Evolutionary conservation across 176 grass and related monocot genomes (phyloP).

Genomic region (Panicum miliaceum): DNA sequence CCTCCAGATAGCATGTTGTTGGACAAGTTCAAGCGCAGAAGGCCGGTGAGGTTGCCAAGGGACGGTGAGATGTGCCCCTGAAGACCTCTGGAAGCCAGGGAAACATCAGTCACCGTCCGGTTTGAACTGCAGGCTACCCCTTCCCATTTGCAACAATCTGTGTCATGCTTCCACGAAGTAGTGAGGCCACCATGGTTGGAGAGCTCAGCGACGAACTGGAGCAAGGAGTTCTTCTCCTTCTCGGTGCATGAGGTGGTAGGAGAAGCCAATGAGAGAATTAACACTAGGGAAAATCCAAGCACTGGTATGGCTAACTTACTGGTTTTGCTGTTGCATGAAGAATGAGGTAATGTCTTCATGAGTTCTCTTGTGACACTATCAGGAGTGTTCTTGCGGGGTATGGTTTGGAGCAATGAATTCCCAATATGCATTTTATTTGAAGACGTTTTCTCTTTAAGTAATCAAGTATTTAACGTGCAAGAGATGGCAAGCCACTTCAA

Average conservation of each 20-base stretch:
- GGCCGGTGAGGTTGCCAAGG: slow-evolving; percentile 33
- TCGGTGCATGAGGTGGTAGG: background rate
- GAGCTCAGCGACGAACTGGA: slow-evolving; percentile 39
- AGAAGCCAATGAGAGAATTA: slow-evolving; percentile 16
- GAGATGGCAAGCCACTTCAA: background rate
- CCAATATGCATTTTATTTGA: background rate
- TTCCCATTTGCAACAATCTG: slow-evolving; percentile 51
- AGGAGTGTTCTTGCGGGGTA: background rate
- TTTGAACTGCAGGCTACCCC: slow-evolving; percentile 42
- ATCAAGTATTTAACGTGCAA: background rate
- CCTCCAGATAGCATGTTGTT: slow-evolving; percentile 30
- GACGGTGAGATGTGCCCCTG: slow-evolving; percentile 40
- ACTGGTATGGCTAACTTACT: background rate
- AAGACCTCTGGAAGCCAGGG: slow-evolving; percentile 33
- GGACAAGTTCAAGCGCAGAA: slow-evolving; percentile 36
- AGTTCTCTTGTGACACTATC: background rate
- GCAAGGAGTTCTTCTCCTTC: slow-evolving; percentile 41
- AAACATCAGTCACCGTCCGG: slow-evolving; percentile 8
- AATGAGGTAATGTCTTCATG: background rate
- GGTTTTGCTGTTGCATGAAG: background rate
- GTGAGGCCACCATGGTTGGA: slow-evolving; percentile 2
- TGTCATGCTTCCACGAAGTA: slow-evolving; percentile 8
- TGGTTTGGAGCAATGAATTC: background rate
- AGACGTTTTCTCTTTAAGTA: background rate
- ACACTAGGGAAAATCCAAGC: background rate